Conservation (phyloP, 23 red algal genomes). For the Pyropia yezoensis region DNA sequence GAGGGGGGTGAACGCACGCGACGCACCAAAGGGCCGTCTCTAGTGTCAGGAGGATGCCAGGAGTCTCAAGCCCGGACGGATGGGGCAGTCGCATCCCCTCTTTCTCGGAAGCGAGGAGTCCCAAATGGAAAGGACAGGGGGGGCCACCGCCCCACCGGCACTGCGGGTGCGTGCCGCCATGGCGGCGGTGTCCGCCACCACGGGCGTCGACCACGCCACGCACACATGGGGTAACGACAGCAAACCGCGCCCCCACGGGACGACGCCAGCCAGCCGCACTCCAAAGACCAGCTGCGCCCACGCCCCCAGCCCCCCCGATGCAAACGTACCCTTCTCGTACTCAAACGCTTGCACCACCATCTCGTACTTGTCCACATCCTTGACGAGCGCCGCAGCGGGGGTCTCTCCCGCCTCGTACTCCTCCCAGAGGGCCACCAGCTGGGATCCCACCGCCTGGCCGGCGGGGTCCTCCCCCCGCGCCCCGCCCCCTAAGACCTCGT, state of each 20-base stretch:
- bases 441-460: slow-evolving; percentile 7
- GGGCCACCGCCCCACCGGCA: too few species aligned
- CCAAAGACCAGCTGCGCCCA: not conserved
- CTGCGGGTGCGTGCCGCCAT: too few species aligned
- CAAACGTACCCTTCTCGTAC: slow-evolving; percentile 39
- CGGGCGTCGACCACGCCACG: not conserved
- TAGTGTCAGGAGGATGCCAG: too few species aligned
- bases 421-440: slow-evolving; percentile 70
- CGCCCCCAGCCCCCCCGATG: not conserved
- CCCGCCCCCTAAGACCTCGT: slow-evolving; percentile 28
- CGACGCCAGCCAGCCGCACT: too few species aligned
- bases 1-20: not conserved
- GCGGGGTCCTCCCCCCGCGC: too few species aligned
- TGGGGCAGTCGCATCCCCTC: too few species aligned
- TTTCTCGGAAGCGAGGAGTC: too few species aligned
- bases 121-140: too few species aligned
- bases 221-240: not conserved
- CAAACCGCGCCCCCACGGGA: too few species aligned
- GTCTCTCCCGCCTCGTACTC: slow-evolving; percentile 79
- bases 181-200: not conserved
- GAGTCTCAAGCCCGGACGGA: too few species aligned
- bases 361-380: slow-evolving; percentile 92
- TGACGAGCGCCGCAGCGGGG: slow-evolving; percentile 58
- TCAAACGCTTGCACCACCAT: slow-evolving; percentile 89
- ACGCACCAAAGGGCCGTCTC: too few species aligned